Evolutionary conservation across 495 filamentous ascomycete genomes (phyloP).

Genomic region (Daldinia grandis): DNA sequence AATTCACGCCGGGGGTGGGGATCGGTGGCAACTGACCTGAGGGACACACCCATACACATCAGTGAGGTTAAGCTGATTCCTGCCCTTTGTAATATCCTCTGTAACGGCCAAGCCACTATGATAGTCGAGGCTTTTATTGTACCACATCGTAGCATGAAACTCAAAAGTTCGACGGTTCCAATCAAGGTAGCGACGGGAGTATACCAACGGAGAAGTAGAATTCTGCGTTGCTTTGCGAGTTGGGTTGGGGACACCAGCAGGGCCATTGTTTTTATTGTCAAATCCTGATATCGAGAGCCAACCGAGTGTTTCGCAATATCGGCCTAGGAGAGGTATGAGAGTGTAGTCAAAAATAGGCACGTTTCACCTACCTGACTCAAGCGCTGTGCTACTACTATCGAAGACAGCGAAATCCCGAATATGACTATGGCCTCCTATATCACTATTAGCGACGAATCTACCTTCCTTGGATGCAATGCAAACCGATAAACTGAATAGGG

Average conservation of each 20-base stretch:
- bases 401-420: conserved; percentile 80
- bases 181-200: conserved; percentile 81
- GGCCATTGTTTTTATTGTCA: conserved; percentile 44
- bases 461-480: background rate
- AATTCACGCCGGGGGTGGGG: background rate
- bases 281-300: conserved; percentile 82
- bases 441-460: background rate
- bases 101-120: conserved; percentile 72
- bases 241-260: conserved; percentile 55
- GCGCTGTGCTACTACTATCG: conserved; percentile 72
- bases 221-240: conserved; percentile 49
- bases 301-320: conserved; percentile 89
- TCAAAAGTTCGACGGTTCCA: conserved; percentile 82
- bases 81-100: conserved; percentile 66
- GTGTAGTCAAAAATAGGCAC: background rate
- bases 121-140: conserved; percentile 70
- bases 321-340: conserved; percentile 47
- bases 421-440: conserved; percentile 73
- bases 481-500: conserved; percentile 80
- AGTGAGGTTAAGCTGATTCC: conserved; percentile 69
- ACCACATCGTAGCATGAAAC: conserved; percentile 70
- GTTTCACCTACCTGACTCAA: conserved; percentile 68
- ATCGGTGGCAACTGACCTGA: conserved; percentile 38
- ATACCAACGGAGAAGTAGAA: conserved; percentile 53
- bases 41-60: conserved; percentile 76